phyloP scores from a whole-genome alignment of 78 protist genomes.

The Tieghemostelium lacteum region DNA sequence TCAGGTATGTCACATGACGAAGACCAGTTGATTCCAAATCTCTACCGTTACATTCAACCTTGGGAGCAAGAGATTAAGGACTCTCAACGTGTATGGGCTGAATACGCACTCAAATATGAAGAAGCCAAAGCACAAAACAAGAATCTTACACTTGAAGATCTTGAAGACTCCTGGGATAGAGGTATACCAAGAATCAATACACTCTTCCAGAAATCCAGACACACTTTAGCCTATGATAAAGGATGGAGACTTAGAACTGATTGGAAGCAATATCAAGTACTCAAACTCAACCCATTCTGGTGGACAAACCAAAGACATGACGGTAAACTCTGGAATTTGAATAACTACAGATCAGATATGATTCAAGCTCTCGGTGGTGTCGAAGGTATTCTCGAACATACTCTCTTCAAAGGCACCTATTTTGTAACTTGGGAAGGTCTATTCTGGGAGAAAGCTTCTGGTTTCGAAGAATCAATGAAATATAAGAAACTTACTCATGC shows the following conservation, averaged over 20 bases:
- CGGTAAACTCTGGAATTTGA: slow-evolving; percentile 99
- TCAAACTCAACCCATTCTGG: slow-evolving; percentile 97
- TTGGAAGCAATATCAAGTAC: slow-evolving; percentile 97
- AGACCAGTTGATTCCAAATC: slow-evolving; percentile 99
- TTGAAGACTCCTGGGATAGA: slow-evolving; percentile 99
- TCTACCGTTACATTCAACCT: slow-evolving; percentile 98
- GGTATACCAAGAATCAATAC: slow-evolving; percentile 99
- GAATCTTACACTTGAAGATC: slow-evolving; percentile 98
- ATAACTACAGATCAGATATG: slow-evolving; percentile 99
- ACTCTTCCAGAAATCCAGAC: slow-evolving; percentile 98
- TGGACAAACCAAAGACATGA: slow-evolving; percentile 99
- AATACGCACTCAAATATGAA: slow-evolving; percentile 97
- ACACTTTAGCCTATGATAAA: slow-evolving; percentile 98
- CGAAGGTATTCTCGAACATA: slow-evolving; percentile 99
- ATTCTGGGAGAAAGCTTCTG: slow-evolving; percentile 98
- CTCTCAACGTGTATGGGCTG: slow-evolving; percentile 99
- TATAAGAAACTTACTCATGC: slow-evolving; percentile 99
- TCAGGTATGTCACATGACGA: slow-evolving; percentile 99
- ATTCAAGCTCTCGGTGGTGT: slow-evolving; percentile 99
- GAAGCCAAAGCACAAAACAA: slow-evolving; percentile 98
- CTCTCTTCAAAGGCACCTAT: slow-evolving; percentile 99
- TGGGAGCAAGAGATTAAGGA: slow-evolving; percentile 99
- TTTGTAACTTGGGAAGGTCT: slow-evolving; percentile 99
- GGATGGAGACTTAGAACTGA: slow-evolving; percentile 99
- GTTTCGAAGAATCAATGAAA: slow-evolving; percentile 92